phyloP scores from a whole-genome alignment of 768 basidiomycete genomes.

The Leccinum fibrillosum region DNA sequence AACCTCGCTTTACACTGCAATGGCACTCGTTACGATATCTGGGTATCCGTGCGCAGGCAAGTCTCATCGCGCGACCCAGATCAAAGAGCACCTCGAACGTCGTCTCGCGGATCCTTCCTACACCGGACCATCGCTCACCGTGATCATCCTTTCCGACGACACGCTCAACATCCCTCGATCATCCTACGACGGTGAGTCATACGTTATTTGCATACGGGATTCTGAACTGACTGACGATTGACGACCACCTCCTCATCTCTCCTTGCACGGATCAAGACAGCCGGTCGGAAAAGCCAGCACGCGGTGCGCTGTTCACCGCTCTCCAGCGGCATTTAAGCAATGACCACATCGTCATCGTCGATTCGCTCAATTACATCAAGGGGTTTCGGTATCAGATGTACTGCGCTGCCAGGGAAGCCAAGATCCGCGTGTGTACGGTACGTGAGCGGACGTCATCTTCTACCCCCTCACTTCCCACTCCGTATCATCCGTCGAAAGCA shows the following conservation, averaged over 20 bases:
- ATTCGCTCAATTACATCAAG: constrained; percentile 96
- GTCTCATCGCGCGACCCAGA: constrained; percentile 62
- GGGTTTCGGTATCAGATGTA: constrained; percentile 98
- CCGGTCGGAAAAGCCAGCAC: constrained; percentile 82
- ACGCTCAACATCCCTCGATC: constrained; percentile 56
- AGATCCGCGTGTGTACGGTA: constrained; percentile 85
- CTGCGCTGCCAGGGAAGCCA: constrained; percentile 88
- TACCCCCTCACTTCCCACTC: no score
- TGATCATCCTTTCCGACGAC: constrained; percentile 70
- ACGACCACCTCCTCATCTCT: not conserved
- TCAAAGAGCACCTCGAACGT: constrained; percentile 53
- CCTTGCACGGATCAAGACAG: constrained; percentile 47
- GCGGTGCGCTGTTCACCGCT: constrained; percentile 79
- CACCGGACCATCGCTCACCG: constrained; percentile 46
- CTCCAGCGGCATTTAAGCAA: constrained; percentile 69
- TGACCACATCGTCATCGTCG: constrained; percentile 83
- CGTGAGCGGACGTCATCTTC: constrained; percentile 22
- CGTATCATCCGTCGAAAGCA: not conserved
- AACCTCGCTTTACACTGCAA: constrained; percentile 29
- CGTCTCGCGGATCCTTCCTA: constrained; percentile 50
- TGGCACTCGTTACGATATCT: constrained; percentile 91
- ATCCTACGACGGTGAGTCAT: constrained; percentile 67
- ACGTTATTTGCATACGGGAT: not conserved
- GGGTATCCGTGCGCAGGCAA: constrained; percentile 92
- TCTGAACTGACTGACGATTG: not conserved